Base-by-base conservation (phyloP, 371 early-diverging fungal genomes). In the Mucor sp. region DNA sequence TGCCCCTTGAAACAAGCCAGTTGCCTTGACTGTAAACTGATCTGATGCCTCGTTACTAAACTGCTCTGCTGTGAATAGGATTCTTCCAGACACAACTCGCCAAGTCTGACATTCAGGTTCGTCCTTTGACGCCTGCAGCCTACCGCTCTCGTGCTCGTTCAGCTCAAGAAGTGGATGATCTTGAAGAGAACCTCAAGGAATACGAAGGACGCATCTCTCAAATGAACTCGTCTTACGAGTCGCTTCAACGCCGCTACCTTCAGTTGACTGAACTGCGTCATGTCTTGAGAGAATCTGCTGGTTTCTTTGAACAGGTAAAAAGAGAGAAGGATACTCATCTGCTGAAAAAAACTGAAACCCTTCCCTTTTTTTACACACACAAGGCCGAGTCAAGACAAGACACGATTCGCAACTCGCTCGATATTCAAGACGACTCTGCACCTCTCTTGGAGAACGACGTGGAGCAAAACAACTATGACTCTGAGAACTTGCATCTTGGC, bases 111-210 rank as follows among this genome's bases (percentile, higher is more conserved):
- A 89, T 97, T 58, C 83, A 84, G 28, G 50, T 50, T 43, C 87
- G 87, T 41, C 77, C 87, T 12, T 71, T 85, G 6, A 69, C 81
- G 21, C 73, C 87, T 33, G 81, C 81, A 28, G 71, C 76, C 14
- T 80, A 82, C 58, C 72, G 70, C 58, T 78, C 85, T n/a, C 86
- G 91, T 37, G 88, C 92, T 11, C 89, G 94, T 37, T 88, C 92
- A 17, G 93, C 94, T 32, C 94, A 94, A 68, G 96, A 97, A 74
- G 86, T 98, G 58, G 97, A 97, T 75, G 96, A 97, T 65, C 83
- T 98, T 56, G 96, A 96, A 71, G 90, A 88, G 67, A 79, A 79
- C n/a, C 82, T 98, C 43, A 79, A 72, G 37, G 91, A 93, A 48
- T 89, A 92, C 72, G 97, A 97, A 76, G 77, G 70, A 50, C 89